These are phyloP conservation scores for Caryopteris hybrid DNA, from an alignment of 305 asterid species.

Conservation along the genomic window DNA sequence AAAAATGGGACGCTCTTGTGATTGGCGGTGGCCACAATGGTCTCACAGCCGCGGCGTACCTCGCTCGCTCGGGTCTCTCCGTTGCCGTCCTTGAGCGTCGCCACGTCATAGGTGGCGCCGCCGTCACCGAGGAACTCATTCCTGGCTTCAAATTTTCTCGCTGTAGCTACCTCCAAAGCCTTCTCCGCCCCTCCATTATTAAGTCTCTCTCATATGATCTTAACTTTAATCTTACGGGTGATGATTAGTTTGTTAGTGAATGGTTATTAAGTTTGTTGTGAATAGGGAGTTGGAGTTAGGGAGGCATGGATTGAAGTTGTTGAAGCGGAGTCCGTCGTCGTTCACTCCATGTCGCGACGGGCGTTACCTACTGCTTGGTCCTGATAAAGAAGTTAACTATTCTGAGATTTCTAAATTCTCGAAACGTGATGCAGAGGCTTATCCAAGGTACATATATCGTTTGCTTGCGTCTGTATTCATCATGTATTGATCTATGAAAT, in stretches of 20 bases:
- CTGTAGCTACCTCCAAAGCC: slow-evolving; percentile 96
- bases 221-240: background rate
- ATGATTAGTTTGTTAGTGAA: background rate
- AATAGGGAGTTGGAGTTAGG: slow-evolving; percentile 75
- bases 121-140: slow-evolving; percentile 88
- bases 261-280: background rate
- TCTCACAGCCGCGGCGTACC: slow-evolving; percentile 92
- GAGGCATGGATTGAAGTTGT: slow-evolving; percentile 80
- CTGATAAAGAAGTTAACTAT: slow-evolving; percentile 59
- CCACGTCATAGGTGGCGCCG: slow-evolving; percentile 91
- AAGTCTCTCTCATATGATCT: slow-evolving; percentile 28
- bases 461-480: background rate
- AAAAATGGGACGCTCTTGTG: slow-evolving; percentile 83
- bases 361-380: slow-evolving; percentile 81
- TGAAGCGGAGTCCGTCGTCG: slow-evolving; percentile 84
- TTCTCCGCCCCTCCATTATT: slow-evolving; percentile 79
- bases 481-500: background rate
- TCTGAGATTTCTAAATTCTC: slow-evolving; percentile 92
- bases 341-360: slow-evolving; percentile 91
- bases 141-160: slow-evolving; percentile 97
- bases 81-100: slow-evolving; percentile 98
- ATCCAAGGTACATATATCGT: slow-evolving; percentile 46
- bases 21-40: slow-evolving; percentile 98
- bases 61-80: slow-evolving; percentile 86
- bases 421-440: slow-evolving; percentile 71